A percentile compares a stretch with the other conserved stretches of the same genome.
These are phyloP conservation scores for Rhododendron henanense DNA, from an alignment of 148 eudicot species.

Conservation along the genomic window DNA sequence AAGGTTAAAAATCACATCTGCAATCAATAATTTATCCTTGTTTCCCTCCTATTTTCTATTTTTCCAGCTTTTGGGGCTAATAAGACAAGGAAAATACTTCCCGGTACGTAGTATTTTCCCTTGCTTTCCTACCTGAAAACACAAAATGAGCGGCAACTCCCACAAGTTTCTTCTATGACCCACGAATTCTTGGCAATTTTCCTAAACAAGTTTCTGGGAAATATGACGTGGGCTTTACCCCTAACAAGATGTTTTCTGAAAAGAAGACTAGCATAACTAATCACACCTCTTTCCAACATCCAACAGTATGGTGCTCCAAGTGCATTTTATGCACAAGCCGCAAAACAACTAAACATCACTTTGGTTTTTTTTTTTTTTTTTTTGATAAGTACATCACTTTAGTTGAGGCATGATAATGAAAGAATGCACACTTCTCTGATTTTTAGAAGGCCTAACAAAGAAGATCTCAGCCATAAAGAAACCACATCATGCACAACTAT, in stretches of 20 bases:
- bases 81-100: not conserved
- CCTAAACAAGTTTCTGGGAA: not conserved
- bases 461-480: not conserved
- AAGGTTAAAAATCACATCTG: not conserved
- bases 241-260: not conserved
- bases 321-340: constrained; percentile 1
- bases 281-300: not conserved
- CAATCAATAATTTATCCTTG: not conserved
- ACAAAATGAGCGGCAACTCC: not conserved
- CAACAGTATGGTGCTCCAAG: not conserved
- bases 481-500: not conserved
- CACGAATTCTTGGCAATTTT: not conserved
- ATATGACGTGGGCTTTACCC: not conserved
- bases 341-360: not conserved
- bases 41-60: not conserved
- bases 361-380: not conserved
- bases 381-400: too few species aligned
- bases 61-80: not conserved
- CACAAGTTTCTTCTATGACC: not conserved
- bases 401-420: not conserved
- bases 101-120: not conserved
- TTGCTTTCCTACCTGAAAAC: not conserved
- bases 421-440: not conserved
- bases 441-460: not conserved
- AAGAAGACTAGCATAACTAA: not conserved